A percentile compares a stretch with the other conserved stretches of the same genome.
phyloP scores from a whole-genome alignment of 2,329 filamentous ascomycete species.

The Alternaria metachromatica region DNA sequence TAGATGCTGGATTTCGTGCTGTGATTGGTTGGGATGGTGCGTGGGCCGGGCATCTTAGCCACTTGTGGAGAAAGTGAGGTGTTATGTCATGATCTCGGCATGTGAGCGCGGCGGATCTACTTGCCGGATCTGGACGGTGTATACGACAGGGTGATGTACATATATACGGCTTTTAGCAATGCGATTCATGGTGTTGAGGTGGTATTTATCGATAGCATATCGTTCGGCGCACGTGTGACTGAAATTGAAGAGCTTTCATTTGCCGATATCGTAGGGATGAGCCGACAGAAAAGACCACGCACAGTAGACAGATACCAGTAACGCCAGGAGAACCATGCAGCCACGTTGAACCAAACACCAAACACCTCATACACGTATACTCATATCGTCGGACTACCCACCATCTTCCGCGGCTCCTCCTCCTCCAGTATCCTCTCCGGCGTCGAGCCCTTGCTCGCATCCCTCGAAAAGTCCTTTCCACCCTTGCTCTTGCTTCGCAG shows the following conservation, averaged over 20 bases:
- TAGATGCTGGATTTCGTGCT: not conserved
- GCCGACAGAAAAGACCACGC: not conserved
- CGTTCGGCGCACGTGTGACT: not conserved
- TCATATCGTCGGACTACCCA: conserved; percentile 11
- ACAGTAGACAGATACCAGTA: not conserved
- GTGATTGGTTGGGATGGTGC: conserved; percentile 10
- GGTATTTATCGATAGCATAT: not conserved
- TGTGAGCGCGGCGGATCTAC: conserved; percentile 19
- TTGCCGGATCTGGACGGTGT: conserved; percentile 26
- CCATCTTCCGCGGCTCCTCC: conserved; percentile 21
- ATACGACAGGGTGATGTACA: conserved; percentile 9
- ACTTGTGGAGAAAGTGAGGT: conserved; percentile 17
- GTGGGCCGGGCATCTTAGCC: conserved; percentile 26
- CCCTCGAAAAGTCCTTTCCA: conserved; percentile 18
- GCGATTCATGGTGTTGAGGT: not conserved
- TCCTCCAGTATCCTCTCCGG: conserved; percentile 32
- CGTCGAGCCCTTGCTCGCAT: conserved; percentile 21
- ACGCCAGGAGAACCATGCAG: not conserved
- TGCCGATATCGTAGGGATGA: not conserved
- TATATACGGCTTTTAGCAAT: conserved; percentile 13
- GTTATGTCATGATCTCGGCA: conserved; percentile 3
- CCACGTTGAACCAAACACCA: not conserved
- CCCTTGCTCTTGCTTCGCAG: conserved; percentile 35
- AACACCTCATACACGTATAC: not conserved
- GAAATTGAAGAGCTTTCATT: not conserved